Percentiles rank a stretch among this genome's conserved stretches.
phyloP scores from a whole-genome alignment of 768 basidiomycete species.

The Pleurotus cornucopiae region DNA sequence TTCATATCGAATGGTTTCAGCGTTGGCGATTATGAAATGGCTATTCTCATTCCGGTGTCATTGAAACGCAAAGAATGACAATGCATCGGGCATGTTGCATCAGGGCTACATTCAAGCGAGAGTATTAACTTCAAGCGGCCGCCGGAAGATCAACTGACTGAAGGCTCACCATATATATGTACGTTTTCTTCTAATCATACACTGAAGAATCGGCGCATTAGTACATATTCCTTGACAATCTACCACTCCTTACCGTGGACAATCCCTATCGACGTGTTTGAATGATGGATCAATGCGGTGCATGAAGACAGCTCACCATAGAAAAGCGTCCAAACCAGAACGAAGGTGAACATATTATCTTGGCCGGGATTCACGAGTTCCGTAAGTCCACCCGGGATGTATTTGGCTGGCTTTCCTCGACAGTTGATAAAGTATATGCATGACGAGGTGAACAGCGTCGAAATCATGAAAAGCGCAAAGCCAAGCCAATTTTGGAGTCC shows the following conservation, averaged over 20 bases:
- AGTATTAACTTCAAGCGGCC: too few species aligned
- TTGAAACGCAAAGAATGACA: too few species aligned
- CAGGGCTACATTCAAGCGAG: too few species aligned
- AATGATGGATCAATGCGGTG: background rate
- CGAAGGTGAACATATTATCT: constrained; percentile 87
- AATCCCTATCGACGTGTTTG: constrained; percentile 28
- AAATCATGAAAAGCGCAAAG: constrained; percentile 70
- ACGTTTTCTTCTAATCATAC: too few species aligned
- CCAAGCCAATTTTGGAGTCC: constrained; percentile 84
- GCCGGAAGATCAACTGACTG: too few species aligned
- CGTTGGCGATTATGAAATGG: too few species aligned
- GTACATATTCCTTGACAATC: too few species aligned
- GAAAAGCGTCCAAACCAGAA: constrained; percentile 91
- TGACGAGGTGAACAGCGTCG: constrained; percentile 64
- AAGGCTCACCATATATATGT: too few species aligned
- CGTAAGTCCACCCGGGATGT: constrained; percentile 55
- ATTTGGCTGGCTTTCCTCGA: constrained; percentile 57
- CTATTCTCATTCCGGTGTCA: too few species aligned
- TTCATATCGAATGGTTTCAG: too few species aligned
- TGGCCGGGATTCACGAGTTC: constrained; percentile 82
- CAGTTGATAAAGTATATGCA: constrained; percentile 71
- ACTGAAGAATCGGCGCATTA: too few species aligned
- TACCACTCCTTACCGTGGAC: constrained; percentile 41
- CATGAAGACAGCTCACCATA: constrained; percentile 56
- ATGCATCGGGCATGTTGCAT: too few species aligned